phyloP scores from a whole-genome alignment of 2,329 filamentous ascomycete species.

The Claviceps purpurea region DNA sequence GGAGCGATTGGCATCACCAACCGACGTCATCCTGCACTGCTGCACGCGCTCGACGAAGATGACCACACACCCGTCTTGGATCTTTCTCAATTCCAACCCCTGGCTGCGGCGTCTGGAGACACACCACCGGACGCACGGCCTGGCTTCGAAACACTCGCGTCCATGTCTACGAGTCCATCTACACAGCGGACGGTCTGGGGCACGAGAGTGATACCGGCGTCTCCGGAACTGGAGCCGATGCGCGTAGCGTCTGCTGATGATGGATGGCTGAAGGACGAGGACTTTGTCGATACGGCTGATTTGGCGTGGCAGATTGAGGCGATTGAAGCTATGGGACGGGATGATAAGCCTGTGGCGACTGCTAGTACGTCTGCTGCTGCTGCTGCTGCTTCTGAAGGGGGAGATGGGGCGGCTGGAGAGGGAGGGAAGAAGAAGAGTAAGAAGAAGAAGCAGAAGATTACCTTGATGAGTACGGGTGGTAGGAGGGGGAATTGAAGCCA shows the following conservation, averaged over 20 bases:
- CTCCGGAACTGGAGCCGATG: constrained; percentile 37
- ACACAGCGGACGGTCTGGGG: constrained; percentile 80
- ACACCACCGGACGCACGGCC: constrained; percentile 43
- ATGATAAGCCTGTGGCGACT: constrained; percentile 8
- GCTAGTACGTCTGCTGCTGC: constrained; percentile 5
- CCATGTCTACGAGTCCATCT: constrained; percentile 69
- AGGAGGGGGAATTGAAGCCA: constrained; percentile 27
- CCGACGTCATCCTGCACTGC: constrained; percentile 18
- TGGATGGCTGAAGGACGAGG: constrained; percentile 76
- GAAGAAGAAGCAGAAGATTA: constrained; percentile 62
- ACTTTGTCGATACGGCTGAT: constrained; percentile 52
- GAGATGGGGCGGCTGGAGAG: constrained; percentile 14
- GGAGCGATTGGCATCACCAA: constrained; percentile 25
- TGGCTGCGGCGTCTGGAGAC: constrained; percentile 35
- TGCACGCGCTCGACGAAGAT: constrained; percentile 25
- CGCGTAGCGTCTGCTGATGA: constrained; percentile 39
- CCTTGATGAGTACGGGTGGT: constrained; percentile 55
- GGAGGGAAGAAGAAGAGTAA: constrained; percentile 40
- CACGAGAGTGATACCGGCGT: constrained; percentile 54
- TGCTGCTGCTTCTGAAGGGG: neutral
- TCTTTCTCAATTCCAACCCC: constrained; percentile 51
- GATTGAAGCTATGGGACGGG: constrained; percentile 26
- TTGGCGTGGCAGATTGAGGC: constrained; percentile 46
- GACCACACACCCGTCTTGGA: constrained; percentile 27
- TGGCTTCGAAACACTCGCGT: constrained; percentile 56